Evolutionary conservation across 176 grass and related monocot genomes (phyloP), one percentile per base, ranked within the genome.

Genomic region (Aegilops umbellulata): DNA sequence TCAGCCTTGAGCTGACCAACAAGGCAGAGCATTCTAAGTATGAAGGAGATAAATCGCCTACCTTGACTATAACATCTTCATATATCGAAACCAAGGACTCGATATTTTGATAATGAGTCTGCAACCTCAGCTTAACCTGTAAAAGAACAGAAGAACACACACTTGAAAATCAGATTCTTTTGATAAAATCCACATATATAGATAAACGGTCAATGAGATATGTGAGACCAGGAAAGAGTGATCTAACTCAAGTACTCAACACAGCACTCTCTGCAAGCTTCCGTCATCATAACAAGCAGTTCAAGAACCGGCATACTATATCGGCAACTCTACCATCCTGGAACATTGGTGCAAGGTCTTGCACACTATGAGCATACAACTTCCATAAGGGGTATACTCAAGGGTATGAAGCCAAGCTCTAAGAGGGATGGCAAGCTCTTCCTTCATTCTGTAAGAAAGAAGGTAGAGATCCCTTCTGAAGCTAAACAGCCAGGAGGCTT

Each of bases 21-120:
- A n/a, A 70, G 60, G 66, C 12, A n/a, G 24, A 83, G 34, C 75
- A 22, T 46, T 68, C 65, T 74, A 42, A 46, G 24, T 16, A 60
- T 13, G 41, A 23, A 81, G 70, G 70, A 76, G 60, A 60, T 75
- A 84, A 11, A 68, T 65, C 10, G 39, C 64, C 2, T 89, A 96
- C 97, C 65, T 95, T 87, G 55, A 88, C 88, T 60, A 86, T 88
- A 62, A 99, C 20, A 19, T 89, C 81, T 67, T 91, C 85, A 77
- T 99, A 99, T 85, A 82, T 86, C 58, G 94, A 81, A 80, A 99
- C 84, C 79, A 99, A 91, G 8, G 90, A 94, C 57, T 96, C 92
- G 26, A 99, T 86, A 93, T 99, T 99, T 84, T 92, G 85, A 86
- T 96, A 89, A 80, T 99, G 84, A 78, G 97, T 99, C 77, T 91